Base-by-base conservation (phyloP, 2,329 filamentous ascomycete genomes). In the Stagonosporopsis rhizophila region DNA sequence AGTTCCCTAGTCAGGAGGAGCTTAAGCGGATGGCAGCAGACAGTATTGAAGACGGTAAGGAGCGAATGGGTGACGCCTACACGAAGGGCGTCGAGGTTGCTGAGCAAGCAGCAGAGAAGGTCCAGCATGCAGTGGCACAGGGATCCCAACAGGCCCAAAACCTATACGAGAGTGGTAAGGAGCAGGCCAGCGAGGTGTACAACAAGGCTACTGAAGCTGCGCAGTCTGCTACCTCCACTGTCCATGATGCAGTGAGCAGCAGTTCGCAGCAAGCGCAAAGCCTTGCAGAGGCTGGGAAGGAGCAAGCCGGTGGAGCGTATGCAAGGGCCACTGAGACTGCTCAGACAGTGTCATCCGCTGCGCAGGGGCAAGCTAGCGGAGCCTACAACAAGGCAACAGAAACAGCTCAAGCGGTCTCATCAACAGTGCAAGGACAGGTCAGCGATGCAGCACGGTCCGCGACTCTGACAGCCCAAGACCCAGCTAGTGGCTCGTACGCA, bases 1-100 rank as follows among this genome's bases (percentile, higher is more conserved):
- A 72, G 49, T 81, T 73, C 41, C 74, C 76, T 2, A 67, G 77
- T 62, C 74, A 76, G 14, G 73, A 72, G 15, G 77, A 81, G 57
- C 49, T 81, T 32, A 68, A 70, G 32, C 62, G 69, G 46, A 65
- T 64, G 56, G 72, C 72, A 3, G 60, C 67, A 8, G 67, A 70
- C 6, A 55, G 67, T 44, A 73, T 69, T 30, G 65, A 70, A 20
- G 65, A 72, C n/a, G 71, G 72, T 19, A 74, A 73, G 52, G 69
- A 68, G 45, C 64, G 68, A 22, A 64, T 56, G 11, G 58, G 58
- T 12, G 64, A 62, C 17, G 60, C 47, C 3, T 69, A 67, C 41
- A 55, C 52, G 1, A 73, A 67, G 55, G 57, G 71, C 14, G 63
- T 63, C 5, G 67, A 71, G 45, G 51, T 65, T 2, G 67, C 66